Conservation (phyloP, 805 yeast genomes). For the Wickerhamomyces xylosicus region DNA sequence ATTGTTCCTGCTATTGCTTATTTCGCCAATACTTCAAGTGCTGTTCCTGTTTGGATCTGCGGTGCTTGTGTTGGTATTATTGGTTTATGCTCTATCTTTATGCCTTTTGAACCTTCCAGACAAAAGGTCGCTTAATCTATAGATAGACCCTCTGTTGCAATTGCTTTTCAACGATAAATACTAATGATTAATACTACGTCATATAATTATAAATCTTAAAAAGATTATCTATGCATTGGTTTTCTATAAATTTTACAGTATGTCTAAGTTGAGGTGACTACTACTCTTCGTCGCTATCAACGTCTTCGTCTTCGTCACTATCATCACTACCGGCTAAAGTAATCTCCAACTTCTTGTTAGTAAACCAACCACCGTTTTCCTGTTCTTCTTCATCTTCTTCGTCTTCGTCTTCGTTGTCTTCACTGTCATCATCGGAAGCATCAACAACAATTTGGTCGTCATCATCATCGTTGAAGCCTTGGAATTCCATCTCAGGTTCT, state of each 20-base stretch:
- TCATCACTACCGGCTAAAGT: conserved; percentile 4
- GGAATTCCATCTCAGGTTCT: conserved; percentile 4
- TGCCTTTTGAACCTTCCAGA: conserved; percentile 40
- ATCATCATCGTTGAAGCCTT: conserved; percentile 8
- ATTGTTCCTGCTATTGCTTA: conserved; percentile 48
- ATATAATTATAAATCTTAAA: neutral
- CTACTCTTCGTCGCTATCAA: conserved; percentile 3
- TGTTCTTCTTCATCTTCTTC: conserved; percentile 14
- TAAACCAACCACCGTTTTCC: conserved; percentile 19
- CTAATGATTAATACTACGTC: no score
- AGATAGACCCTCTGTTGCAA: no score
- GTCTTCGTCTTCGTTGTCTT: conserved; percentile 6
- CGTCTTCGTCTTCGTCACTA: conserved; percentile 6
- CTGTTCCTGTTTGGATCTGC: conserved; percentile 24
- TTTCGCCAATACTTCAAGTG: conserved; percentile 18
- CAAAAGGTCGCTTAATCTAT: conserved; percentile 11
- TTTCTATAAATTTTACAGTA: no score
- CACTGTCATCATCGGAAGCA: conserved; percentile 5
- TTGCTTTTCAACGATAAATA: no score
- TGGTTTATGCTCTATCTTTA: conserved; percentile 31
- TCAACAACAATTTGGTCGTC: conserved; percentile 5
- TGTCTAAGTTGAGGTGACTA: neutral
- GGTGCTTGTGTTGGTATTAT: conserved; percentile 41
- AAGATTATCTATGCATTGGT: neutral
- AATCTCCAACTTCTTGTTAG: conserved; percentile 7